Base-by-base conservation (phyloP, 2,329 filamentous ascomycete genomes). In the Talaromyces sp. region DNA sequence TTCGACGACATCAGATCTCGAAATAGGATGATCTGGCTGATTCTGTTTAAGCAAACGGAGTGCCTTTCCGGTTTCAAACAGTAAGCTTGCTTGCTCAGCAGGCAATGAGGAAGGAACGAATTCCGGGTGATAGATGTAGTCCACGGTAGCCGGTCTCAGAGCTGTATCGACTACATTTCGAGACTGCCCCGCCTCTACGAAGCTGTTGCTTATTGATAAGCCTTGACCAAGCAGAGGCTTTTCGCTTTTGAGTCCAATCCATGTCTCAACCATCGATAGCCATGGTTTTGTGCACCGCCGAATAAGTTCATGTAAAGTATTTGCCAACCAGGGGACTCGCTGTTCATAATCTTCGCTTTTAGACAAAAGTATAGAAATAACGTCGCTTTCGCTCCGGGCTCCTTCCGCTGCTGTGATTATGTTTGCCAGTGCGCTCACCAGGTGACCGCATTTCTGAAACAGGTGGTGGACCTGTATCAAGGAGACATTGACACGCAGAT, bases 51-150 rank as follows among this genome's bases (percentile, higher is more conserved):
- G 78, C 56, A 94, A 85, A 7, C 88, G 83, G 50, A 96, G 73
- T 68, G 88, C 93, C 65, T 82, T 84, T 3, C 89, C 91, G 3
- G 86, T 88, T 68, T 95, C 89, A 63, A 93, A 92, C n/a, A 94
- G 84, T 5, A 80, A 77, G 53, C 82, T 80, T 2, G 84, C 86
- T 63, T 92, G 82, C 58, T 94, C 89, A 5, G 77, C 70, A 0
- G 86, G 81, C 45, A 95, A 79, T 63, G 94, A 94, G 1, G 80
- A 77, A 0, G 89, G 89, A 74, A 94, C 84, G 61, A 83, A 82
- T 28, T 81, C 76, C 21, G 64, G 61, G 21, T 62, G 62, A 48
- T 70, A 75, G 17, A 79, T 77, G 60, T 88, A 84, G 33, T 92
- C 80, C 5, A 83, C 73, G 63, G 84, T 89, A 61, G 88, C 84